phyloP scores from a whole-genome alignment of 2,329 filamentous ascomycete species.

The Eutypa lata region DNA sequence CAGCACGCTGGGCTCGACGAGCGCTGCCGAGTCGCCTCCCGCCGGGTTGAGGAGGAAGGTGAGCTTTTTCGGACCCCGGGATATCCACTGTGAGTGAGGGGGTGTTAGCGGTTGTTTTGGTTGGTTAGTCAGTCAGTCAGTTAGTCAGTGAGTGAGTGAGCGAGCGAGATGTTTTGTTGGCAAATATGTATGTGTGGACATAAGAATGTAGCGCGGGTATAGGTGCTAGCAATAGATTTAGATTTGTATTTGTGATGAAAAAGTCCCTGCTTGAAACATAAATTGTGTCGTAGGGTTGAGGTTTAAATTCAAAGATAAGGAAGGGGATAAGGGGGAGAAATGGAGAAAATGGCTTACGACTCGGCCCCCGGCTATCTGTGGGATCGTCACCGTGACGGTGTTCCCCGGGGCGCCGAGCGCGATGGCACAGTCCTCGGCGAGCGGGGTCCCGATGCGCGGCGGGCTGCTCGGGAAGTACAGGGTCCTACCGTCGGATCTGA shows the following conservation, averaged over 20 bases:
- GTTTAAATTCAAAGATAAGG: too few species aligned
- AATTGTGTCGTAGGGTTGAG: too few species aligned
- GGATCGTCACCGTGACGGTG: slow-evolving; percentile 53
- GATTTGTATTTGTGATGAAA: too few species aligned
- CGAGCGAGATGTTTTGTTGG: too few species aligned
- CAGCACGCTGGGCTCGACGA: slow-evolving; percentile 66
- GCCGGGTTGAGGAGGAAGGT: slow-evolving; percentile 64
- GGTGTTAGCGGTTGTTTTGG: neutral
- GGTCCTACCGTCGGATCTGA: slow-evolving; percentile 44
- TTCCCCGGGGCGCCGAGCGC: slow-evolving; percentile 53
- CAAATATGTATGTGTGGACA: too few species aligned
- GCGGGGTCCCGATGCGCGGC: slow-evolving; percentile 40
- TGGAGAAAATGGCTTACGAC: slow-evolving; percentile 29
- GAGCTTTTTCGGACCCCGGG: slow-evolving; percentile 47
- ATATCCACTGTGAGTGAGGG: slow-evolving; percentile 52
- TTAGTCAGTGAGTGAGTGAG: too few species aligned
- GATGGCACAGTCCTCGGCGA: slow-evolving; percentile 58
- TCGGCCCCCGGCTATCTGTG: slow-evolving; percentile 60
- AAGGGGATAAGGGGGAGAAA: neutral
- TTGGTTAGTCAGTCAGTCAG: too few species aligned
- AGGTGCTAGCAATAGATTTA: too few species aligned
- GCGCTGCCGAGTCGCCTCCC: slow-evolving; percentile 41
- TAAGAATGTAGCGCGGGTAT: too few species aligned
- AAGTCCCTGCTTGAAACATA: too few species aligned
- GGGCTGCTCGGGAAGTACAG: slow-evolving; percentile 58